phyloP scores from a whole-genome alignment of 306 rosid genomes.

The Pyrus bretschneideri region DNA sequence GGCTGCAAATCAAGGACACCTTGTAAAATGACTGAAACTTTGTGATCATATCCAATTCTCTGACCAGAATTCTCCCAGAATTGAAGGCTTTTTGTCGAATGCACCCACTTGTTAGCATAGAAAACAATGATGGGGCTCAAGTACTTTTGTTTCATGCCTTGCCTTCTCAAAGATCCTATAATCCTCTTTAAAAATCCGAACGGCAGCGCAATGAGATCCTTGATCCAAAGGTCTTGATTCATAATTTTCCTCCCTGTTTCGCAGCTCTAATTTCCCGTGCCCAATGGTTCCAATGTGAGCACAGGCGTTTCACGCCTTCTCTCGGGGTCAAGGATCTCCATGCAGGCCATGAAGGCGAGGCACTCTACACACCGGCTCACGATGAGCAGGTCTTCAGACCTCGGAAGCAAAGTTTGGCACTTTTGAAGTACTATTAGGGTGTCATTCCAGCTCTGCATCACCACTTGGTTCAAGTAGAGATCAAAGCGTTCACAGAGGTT shows the following conservation, averaged over 20 bases:
- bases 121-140: constrained; percentile 66
- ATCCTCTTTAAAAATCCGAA: constrained; percentile 72
- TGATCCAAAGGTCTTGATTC: constrained; percentile 72
- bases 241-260: constrained; percentile 44
- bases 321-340: constrained; percentile 88
- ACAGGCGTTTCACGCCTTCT: constrained; percentile 58
- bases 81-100: constrained; percentile 41
- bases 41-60: constrained; percentile 25
- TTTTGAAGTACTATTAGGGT: constrained; percentile 75
- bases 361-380: constrained; percentile 85
- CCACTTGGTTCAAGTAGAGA: constrained; percentile 78
- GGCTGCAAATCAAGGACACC: constrained; percentile 76
- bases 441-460: constrained; percentile 86
- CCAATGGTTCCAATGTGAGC: constrained; percentile 52
- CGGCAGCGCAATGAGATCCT: constrained; percentile 72
- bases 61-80: constrained; percentile 44
- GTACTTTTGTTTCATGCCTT: constrained; percentile 87
- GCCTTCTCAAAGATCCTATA: constrained; percentile 66
- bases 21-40: constrained; percentile 42
- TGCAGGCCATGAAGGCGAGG: constrained; percentile 93
- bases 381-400: constrained; percentile 70
- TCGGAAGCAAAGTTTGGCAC: constrained; percentile 66
- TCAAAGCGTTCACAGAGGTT: constrained; percentile 71
- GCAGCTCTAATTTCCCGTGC: constrained; percentile 51
- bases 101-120: constrained; percentile 71